phyloP scores from a whole-genome alignment of 139 green algal species.

The Coccomyxa sp. region DNA sequence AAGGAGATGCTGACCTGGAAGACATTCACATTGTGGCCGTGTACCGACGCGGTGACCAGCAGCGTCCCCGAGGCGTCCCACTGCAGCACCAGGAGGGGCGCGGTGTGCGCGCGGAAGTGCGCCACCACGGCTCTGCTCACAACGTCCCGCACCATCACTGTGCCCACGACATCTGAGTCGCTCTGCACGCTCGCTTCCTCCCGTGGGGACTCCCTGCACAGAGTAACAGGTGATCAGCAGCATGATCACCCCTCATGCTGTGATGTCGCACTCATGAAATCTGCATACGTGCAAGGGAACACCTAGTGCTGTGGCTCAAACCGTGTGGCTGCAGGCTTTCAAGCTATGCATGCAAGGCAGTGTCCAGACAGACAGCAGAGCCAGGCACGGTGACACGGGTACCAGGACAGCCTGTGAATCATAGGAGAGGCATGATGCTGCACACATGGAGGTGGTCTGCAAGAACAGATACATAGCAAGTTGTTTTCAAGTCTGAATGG shows the following conservation, averaged over 20 bases:
- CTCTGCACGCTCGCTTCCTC: neutral
- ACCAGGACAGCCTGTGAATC: too few relatives aligned
- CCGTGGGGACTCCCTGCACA: neutral
- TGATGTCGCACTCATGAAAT: too few relatives aligned
- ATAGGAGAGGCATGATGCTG: too few relatives aligned
- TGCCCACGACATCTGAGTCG: slow-evolving; percentile 26
- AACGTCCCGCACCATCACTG: slow-evolving; percentile 53
- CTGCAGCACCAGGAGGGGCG: slow-evolving; percentile 31
- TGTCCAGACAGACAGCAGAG: neutral
- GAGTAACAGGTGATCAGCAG: neutral
- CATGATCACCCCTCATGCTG: neutral
- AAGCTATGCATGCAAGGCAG: slow-evolving; percentile 5
- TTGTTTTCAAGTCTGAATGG: too few relatives aligned
- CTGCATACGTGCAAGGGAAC: neutral
- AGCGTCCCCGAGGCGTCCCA: slow-evolving; percentile 56
- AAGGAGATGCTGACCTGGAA: slow-evolving; percentile 15
- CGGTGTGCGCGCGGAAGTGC: slow-evolving; percentile 54
- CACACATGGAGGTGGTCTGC: too few relatives aligned
- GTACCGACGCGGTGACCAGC: slow-evolving; percentile 49
- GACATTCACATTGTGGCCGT: slow-evolving; percentile 54
- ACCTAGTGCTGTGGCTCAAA: neutral
- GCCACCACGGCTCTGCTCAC: slow-evolving; percentile 34
- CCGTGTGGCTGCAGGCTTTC: neutral
- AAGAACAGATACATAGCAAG: too few relatives aligned
- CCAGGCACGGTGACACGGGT: neutral